These are phyloP conservation scores for Neltuma alba DNA, from an alignment of 306 rosid species.

Conservation along the genomic window DNA sequence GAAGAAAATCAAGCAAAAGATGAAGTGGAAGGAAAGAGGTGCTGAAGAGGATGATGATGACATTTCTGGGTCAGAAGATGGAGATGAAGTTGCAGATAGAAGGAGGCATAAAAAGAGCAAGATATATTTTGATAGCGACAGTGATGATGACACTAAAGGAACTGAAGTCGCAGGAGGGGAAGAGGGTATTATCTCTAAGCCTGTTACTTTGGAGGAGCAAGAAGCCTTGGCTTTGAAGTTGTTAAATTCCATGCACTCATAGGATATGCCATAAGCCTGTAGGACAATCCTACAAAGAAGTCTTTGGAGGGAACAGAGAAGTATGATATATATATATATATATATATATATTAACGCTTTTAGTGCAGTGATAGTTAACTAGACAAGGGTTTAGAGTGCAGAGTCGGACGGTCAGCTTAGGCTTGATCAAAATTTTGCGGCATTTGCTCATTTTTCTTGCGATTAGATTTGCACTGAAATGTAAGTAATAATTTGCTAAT, in stretches of 20 bases:
- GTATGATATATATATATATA: background rate
- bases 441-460: background rate
- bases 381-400: background rate
- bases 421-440: background rate
- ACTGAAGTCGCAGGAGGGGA: slow-evolving; percentile 33
- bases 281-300: background rate
- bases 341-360: background rate
- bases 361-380: background rate
- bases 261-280: slow-evolving; percentile 12
- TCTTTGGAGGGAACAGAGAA: background rate
- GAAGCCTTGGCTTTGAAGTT: slow-evolving; percentile 86
- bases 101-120: slow-evolving; percentile 52
- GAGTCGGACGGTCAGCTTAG: background rate
- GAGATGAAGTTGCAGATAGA: slow-evolving; percentile 42
- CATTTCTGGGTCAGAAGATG: slow-evolving; percentile 60
- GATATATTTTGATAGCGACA: slow-evolving; percentile 58
- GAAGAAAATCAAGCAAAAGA: slow-evolving; percentile 68
- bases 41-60: slow-evolving; percentile 44
- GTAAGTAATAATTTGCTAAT: background rate
- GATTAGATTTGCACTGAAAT: background rate
- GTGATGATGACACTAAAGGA: slow-evolving; percentile 59
- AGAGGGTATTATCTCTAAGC: slow-evolving; percentile 23
- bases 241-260: slow-evolving; percentile 67
- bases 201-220: slow-evolving; percentile 63
- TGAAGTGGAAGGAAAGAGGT: slow-evolving; percentile 61